phyloP scores from a whole-genome alignment of 2,329 filamentous ascomycete genomes.

The Phoma herbarum region DNA sequence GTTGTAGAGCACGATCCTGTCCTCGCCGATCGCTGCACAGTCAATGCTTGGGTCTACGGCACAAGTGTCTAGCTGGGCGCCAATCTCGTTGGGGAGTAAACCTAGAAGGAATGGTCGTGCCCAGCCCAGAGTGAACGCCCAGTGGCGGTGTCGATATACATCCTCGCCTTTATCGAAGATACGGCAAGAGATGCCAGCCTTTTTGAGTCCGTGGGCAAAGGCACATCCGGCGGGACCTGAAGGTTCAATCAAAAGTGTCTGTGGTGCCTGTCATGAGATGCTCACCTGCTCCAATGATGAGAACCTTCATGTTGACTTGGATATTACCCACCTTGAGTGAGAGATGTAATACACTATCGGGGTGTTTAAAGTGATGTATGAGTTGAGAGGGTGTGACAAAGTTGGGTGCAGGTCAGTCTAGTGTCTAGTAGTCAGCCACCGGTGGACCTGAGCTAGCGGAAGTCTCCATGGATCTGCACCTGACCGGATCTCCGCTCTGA shows the following conservation, averaged over 20 bases:
- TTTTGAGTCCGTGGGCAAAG: slow-evolving; percentile 54
- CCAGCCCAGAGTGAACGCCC: slow-evolving; percentile 53
- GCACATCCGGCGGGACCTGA: slow-evolving; percentile 55
- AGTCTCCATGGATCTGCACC: slow-evolving; percentile 17
- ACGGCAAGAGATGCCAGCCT: slow-evolving; percentile 39
- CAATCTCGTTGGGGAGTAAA: slow-evolving; percentile 41
- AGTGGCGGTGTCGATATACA: slow-evolving; percentile 44
- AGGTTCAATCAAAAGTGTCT: slow-evolving; percentile 7
- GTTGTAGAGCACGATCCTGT: slow-evolving; percentile 46
- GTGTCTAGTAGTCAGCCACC: slow-evolving; percentile 6
- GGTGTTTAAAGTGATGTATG: too few species aligned
- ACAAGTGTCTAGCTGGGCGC: slow-evolving; percentile 37
- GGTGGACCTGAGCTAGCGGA: slow-evolving; percentile 24
- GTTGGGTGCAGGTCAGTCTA: slow-evolving; percentile 14
- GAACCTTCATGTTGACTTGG: slow-evolving; percentile 28
- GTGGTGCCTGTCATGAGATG: too few species aligned
- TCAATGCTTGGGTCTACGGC: slow-evolving; percentile 48
- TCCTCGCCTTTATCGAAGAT: slow-evolving; percentile 44
- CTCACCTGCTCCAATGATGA: slow-evolving; percentile 40
- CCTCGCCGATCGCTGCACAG: slow-evolving; percentile 38
- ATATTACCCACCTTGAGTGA: neutral
- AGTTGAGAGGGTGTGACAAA: neutral
- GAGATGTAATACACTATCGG: too few species aligned
- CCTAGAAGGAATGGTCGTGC: slow-evolving; percentile 42
- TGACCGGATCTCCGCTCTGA: slow-evolving; percentile 33